Evolutionary conservation across 2,329 filamentous ascomycete species (phyloP), one percentile per base, ranked within the genome.

Genomic region (Eutypa lata): DNA sequence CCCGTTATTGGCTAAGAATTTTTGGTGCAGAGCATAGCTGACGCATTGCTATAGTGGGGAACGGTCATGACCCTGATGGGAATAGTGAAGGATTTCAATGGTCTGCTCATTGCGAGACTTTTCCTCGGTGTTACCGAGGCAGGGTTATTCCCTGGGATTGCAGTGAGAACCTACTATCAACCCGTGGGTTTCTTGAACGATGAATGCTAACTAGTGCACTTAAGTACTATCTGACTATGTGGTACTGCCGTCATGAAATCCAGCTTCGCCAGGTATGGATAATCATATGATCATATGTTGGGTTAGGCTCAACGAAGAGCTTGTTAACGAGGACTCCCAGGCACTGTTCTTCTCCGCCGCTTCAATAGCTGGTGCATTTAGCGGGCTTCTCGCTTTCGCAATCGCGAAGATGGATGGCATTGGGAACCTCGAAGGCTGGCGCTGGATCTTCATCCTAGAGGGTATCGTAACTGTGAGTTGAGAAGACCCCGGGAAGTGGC

Each of bases 271-370:
- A 79, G 26, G 58, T 60, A 60, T 45, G 54, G 28, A 16, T 37
- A 24, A 16, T 13, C 11, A 19, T 28, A 19, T n/a, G 10, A 14
- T 14, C 37, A 38, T 8, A 21, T 44, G 10, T 7, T 5, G 11
- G 13, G 31, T 28, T 5, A 21, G 16, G 2, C 21, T 21, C 6
- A n/a, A 26, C 6, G 13, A 14, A 22, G 31, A 13, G 13, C 42
- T 47, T 37, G 38, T 37, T 56, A 48, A 58, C 22, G 7, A 11
- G 13, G 42, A 21, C 2, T 13, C 11, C 13, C 11, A 60, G 56
- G 89, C 90, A 1, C 81, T 92, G 49, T 93, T 94, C 77, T 95
- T 93, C 74, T 89, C 87, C 0, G 89, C 89, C 0, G 89, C 90
- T 0, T 89, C 90, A 0, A 74, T 94, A 0, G 89, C 90, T 0